These are phyloP conservation scores for Phlebopus sp. DNA, from an alignment of 1,284 basidiomycete genomes.

Conservation along the genomic window DNA sequence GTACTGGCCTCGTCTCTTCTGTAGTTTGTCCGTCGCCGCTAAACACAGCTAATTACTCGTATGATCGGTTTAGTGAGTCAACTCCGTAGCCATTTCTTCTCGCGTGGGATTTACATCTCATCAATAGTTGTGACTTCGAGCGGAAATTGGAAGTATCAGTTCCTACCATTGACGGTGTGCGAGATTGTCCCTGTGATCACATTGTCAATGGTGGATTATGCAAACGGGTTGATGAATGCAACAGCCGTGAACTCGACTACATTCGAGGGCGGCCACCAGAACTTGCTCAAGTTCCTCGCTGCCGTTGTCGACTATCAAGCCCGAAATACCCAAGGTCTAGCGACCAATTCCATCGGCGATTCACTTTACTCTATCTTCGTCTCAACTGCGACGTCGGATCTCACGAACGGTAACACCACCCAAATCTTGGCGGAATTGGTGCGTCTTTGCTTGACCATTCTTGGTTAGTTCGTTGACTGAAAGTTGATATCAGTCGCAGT, in stretches of 20 bases:
- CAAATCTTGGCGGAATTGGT: constrained; percentile 11
- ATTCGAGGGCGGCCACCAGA: background rate
- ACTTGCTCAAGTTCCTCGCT: constrained; percentile 1
- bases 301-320: background rate
- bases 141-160: constrained; percentile 1
- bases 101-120: background rate
- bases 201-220: background rate
- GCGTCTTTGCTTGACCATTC: background rate
- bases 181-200: constrained; percentile 3
- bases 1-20: constrained; percentile 4
- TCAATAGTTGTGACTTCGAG: background rate
- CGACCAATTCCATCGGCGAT: constrained; percentile 5
- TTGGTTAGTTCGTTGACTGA: background rate
- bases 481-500: constrained; percentile 9
- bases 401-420: background rate
- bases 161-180: constrained; percentile 3
- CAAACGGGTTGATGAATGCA: background rate
- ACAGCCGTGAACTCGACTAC: background rate
- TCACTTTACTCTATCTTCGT: constrained; percentile 5
- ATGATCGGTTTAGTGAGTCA: background rate
- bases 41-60: background rate
- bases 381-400: background rate
- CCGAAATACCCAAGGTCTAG: constrained; percentile 4
- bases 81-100: background rate
- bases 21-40: background rate